Evolutionary conservation across 1,284 basidiomycete genomes (phyloP).

Genomic region (Cutaneotrichosporon mucoides): DNA sequence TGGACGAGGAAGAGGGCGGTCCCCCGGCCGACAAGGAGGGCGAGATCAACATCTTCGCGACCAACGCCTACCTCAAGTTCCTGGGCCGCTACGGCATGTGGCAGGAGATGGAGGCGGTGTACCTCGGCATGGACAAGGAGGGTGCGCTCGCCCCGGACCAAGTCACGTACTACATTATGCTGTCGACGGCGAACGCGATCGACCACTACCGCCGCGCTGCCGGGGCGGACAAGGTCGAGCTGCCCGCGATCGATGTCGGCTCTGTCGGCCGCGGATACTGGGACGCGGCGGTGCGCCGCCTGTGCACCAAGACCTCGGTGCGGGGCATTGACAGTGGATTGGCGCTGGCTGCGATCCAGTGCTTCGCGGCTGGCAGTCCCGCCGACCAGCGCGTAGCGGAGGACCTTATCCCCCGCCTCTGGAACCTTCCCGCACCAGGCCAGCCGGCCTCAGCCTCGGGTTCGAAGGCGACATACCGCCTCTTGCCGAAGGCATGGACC

Average conservation of each 20-base stretch:
- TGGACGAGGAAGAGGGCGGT: no score
- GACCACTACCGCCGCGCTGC: slow-evolving; percentile 8
- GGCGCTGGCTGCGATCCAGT: slow-evolving; percentile 25
- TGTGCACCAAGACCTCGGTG: slow-evolving; percentile 2
- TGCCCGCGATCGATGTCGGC: slow-evolving; percentile 13
- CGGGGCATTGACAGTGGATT: slow-evolving; percentile 31
- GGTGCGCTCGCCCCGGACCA: slow-evolving; percentile 38
- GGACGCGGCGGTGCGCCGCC: slow-evolving; percentile 33
- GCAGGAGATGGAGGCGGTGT: slow-evolving; percentile 40
- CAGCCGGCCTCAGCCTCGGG: slow-evolving; percentile 13
- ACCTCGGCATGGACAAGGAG: slow-evolving; percentile 29
- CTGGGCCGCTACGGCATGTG: slow-evolving; percentile 34
- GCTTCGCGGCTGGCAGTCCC: slow-evolving; percentile 25
- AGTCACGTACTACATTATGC: slow-evolving; percentile 40
- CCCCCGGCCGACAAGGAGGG: slow-evolving; percentile 3
- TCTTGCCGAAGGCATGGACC: slow-evolving; percentile 1
- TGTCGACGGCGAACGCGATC: slow-evolving; percentile 21
- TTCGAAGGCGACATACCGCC: not conserved
- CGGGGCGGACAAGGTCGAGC: not conserved
- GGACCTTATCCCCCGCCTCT: slow-evolving; percentile 28
- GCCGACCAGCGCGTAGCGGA: slow-evolving; percentile 33
- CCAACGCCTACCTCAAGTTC: slow-evolving; percentile 47
- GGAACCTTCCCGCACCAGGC: slow-evolving; percentile 27
- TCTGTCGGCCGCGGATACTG: slow-evolving; percentile 25
- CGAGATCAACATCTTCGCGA: slow-evolving; percentile 30